These are phyloP conservation scores for Metschnikowia gruessii DNA, from an alignment of 805 yeast genomes.

Conservation along the genomic window DNA sequence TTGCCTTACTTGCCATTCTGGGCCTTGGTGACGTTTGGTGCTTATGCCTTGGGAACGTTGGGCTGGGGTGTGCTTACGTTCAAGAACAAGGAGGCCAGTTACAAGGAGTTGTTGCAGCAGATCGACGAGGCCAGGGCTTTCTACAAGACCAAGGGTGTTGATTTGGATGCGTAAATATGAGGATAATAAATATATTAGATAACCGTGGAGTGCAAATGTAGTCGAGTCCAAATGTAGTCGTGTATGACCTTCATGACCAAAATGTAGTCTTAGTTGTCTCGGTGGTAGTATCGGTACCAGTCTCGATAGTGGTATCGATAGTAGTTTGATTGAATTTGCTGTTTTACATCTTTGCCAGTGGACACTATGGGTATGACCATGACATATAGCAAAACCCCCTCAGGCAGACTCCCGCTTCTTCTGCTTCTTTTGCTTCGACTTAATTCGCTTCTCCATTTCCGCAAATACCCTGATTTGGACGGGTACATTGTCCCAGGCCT, in stretches of 20 bases:
- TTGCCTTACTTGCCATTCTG: conserved; percentile 70
- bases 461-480: conserved; percentile 78
- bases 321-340: no score
- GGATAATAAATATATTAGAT: neutral
- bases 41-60: conserved; percentile 63
- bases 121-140: conserved; percentile 63
- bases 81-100: conserved; percentile 68
- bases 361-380: no score
- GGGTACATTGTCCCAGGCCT: conserved; percentile 55
- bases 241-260: no score
- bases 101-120: conserved; percentile 54
- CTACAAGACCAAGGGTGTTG: conserved; percentile 53
- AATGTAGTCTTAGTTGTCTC: no score
- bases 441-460: conserved; percentile 69
- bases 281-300: no score
- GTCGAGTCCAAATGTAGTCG: no score
- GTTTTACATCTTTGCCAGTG: no score
- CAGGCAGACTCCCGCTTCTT: conserved; percentile 20
- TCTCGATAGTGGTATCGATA: no score
- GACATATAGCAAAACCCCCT: no score
- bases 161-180: conserved; percentile 27
- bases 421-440: conserved; percentile 29
- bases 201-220: no score
- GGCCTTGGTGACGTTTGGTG: conserved; percentile 65
- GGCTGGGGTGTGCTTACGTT: conserved; percentile 69